Conservation (phyloP, 495 filamentous ascomycete genomes). For the Podospora bellae-mahoneyi region DNA sequence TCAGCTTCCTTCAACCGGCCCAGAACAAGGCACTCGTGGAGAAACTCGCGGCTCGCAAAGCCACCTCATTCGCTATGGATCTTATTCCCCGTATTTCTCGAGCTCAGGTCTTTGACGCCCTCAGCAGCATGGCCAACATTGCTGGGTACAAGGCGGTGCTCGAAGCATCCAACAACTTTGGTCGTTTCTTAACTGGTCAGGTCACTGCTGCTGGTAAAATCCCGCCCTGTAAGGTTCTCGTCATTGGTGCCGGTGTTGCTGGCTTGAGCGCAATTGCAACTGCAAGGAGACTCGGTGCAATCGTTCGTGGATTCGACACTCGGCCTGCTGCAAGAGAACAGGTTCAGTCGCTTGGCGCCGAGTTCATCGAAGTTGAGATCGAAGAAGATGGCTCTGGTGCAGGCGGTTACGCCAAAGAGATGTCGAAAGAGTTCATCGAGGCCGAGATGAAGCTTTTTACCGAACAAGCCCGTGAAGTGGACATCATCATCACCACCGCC, state of each 20-base stretch:
- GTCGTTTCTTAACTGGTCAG: conserved; percentile 76
- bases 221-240: conserved; percentile 75
- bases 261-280: conserved; percentile 79
- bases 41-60: conserved; percentile 58
- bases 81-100: conserved; percentile 78
- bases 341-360: conserved; percentile 77
- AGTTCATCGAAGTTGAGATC: conserved; percentile 81
- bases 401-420: conserved; percentile 81
- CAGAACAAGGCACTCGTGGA: conserved; percentile 70
- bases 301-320: conserved; percentile 80
- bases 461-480: conserved; percentile 76
- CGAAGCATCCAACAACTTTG: conserved; percentile 78
- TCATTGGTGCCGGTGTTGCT: conserved; percentile 80
- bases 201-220: conserved; percentile 81
- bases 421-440: conserved; percentile 85
- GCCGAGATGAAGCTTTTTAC: conserved; percentile 85
- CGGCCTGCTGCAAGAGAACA: conserved; percentile 74
- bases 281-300: conserved; percentile 74
- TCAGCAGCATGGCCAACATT: conserved; percentile 85
- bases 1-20: conserved; percentile 71
- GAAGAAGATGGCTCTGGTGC: conserved; percentile 77
- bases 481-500: conserved; percentile 82
- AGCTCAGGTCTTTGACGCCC: conserved; percentile 76
- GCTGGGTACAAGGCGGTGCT: conserved; percentile 82
- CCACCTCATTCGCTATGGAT: conserved; percentile 77